Evolutionary conservation across 345 rosid species (phyloP).

Genomic region (Erodium maritimum): DNA sequence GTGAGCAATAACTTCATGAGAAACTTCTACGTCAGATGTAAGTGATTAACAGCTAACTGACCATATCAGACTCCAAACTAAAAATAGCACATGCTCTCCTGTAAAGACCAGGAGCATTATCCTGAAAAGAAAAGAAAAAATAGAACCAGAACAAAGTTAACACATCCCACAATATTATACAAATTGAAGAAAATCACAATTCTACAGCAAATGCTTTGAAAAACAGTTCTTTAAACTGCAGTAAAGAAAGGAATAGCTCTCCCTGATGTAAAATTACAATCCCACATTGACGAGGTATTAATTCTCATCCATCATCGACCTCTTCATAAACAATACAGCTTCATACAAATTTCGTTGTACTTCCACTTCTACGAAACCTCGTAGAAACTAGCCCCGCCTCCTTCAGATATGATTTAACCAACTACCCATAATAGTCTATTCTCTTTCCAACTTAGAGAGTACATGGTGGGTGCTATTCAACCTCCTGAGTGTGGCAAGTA

Average conservation of each 20-base stretch:
- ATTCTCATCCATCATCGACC: not conserved
- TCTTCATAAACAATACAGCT: not conserved
- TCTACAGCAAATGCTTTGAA: not conserved
- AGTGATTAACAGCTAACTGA: conserved; percentile 18
- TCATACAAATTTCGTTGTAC: not conserved
- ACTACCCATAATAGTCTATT: not conserved
- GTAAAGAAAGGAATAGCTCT: too few species aligned
- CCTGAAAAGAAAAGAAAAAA: conserved; percentile 25
- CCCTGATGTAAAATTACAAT: not conserved
- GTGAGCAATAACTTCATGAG: not conserved
- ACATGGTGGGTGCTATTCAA: too few species aligned
- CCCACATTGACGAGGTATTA: not conserved
- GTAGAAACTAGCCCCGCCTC: not conserved
- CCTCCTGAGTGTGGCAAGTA: too few species aligned
- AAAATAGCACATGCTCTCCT: conserved; percentile 47
- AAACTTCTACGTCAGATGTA: not conserved
- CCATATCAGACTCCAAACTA: conserved; percentile 28
- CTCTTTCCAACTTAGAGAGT: not conserved
- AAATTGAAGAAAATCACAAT: not conserved
- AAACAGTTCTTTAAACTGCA: too few species aligned
- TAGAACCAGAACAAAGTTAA: not conserved
- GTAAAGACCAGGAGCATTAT: conserved; percentile 30
- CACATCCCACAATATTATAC: not conserved
- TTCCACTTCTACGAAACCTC: not conserved
- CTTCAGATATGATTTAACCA: not conserved